A percentile compares a stretch with the other conserved stretches of the same genome.
Conservation (phyloP, 2,329 filamentous ascomycete genomes). For the Periconia sp. region DNA sequence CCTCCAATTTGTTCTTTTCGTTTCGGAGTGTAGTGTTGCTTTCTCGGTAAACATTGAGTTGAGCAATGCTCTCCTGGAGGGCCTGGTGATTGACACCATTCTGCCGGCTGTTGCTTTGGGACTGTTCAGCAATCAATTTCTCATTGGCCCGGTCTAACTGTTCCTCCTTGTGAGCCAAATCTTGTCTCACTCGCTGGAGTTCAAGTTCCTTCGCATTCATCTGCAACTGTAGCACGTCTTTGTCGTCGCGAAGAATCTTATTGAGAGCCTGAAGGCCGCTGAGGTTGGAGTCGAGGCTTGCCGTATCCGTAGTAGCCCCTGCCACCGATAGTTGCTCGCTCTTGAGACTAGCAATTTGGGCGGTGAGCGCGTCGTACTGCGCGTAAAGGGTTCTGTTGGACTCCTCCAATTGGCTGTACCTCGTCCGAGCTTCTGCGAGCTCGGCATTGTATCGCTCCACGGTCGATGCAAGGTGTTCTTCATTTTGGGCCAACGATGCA, state of each 20-base stretch:
- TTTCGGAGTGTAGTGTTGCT: constrained; percentile 89
- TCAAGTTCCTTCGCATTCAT: constrained; percentile 88
- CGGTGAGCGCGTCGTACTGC: constrained; percentile 80
- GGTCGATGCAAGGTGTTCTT: constrained; percentile 85
- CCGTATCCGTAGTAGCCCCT: constrained; percentile 54
- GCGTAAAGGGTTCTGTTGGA: constrained; percentile 91
- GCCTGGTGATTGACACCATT: constrained; percentile 81
- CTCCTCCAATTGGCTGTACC: constrained; percentile 79
- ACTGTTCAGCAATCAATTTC: constrained; percentile 85
- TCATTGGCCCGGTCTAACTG: constrained; percentile 88
- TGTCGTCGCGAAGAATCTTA: constrained; percentile 87
- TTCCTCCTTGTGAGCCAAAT: constrained; percentile 81
- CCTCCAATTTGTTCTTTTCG: constrained; percentile 78
- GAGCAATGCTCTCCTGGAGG: constrained; percentile 90
- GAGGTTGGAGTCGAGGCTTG: constrained; percentile 59
- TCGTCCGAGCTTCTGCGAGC: constrained; percentile 72
- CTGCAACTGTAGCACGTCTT: constrained; percentile 97
- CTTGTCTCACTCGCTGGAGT: constrained; percentile 82
- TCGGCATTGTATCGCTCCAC: constrained; percentile 82
- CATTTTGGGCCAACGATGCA: constrained; percentile 74
- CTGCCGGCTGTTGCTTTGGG: constrained; percentile 71
- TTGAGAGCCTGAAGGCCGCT: constrained; percentile 89
- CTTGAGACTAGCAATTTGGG: constrained; percentile 78
- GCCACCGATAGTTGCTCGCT: constrained; percentile 65
- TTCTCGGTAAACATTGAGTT: constrained; percentile 93